Base-by-base conservation (phyloP, 192 early-diverging fungal species). In the Coemansia sp. region DNA sequence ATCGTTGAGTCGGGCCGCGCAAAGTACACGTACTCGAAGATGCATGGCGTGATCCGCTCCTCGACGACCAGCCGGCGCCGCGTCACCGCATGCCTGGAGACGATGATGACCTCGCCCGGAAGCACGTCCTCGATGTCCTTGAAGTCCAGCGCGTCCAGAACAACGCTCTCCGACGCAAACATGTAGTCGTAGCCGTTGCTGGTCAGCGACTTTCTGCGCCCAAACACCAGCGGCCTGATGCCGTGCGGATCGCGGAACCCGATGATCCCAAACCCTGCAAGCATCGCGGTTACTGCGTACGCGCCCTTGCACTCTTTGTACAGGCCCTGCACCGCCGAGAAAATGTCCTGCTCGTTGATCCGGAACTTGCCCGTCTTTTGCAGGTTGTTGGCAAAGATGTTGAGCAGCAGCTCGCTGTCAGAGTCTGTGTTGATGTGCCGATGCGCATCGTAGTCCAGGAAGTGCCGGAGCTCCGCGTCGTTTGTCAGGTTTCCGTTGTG, bases 401-500 rank as follows among this genome's bases (percentile, higher is more conserved):
- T 99, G 45, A 99, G 88, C 67, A 98, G 86, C 46, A 99, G 76
- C 85, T 99, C 98, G 52, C 97, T 98, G 85, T 99, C 98, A 6
- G 98, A 99, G 72, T 98, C 96, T 12, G 98, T 99, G 85, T 99
- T 99, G 85, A 99, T 97, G 76, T 99, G 98, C 57, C 98, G 92
- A 85, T 99, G 98, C 36, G 97, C 95, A 57, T 94, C 91, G 65
- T 89, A 84, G 85, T 99, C 98, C 49, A 99, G 76, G 64, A 93
- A 98, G 30, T 87, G 83, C 67, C 89, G 88, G 66, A 99, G 85
- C 67, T 98, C 94, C 34, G 75, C 80, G 43, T 96, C 91, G 82
- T 99, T 99, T 30, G 95, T 96, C 71, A 99, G 82, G 78, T 98
- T 99, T 44, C 98, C 98, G 77, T 99, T 99, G 76, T 99, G 98